phyloP scores from a whole-genome alignment of 108 stramenopile genomes.

The Pseudonitzschia delicatissima region DNA sequence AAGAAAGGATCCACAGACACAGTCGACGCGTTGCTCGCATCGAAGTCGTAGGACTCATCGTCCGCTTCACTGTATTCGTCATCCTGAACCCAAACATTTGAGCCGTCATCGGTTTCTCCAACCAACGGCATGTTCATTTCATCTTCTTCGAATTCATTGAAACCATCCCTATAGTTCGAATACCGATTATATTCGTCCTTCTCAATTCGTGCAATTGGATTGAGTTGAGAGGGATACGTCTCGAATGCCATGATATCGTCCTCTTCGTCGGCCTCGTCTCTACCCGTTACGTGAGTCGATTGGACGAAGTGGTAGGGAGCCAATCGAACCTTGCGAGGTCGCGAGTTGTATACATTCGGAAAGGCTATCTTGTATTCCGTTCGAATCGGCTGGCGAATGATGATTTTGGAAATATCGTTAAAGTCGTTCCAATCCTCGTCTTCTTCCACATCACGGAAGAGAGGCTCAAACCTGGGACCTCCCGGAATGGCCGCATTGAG shows the following conservation, averaged over 20 bases:
- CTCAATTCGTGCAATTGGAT: constrained; percentile 92
- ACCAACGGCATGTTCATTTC: constrained; percentile 65
- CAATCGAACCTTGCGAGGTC: constrained; percentile 89
- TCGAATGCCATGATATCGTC: constrained; percentile 62
- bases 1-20: constrained; percentile 65
- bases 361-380: constrained; percentile 98
- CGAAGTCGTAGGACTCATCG: constrained; percentile 20
- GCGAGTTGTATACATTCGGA: constrained; percentile 96
- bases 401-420: constrained; percentile 99
- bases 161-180: constrained; percentile 22
- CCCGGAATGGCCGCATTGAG: constrained; percentile 98
- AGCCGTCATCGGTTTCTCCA: constrained; percentile 74
- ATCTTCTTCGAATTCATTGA: constrained; percentile 81
- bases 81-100: constrained; percentile 63
- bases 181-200: constrained; percentile 32
- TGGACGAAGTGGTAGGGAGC: constrained; percentile 92
- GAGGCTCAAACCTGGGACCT: constrained; percentile 99
- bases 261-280: constrained; percentile 60
- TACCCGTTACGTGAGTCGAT: constrained; percentile 87
- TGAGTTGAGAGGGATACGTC: constrained; percentile 68
- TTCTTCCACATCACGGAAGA: constrained; percentile 95
- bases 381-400: constrained; percentile 95
- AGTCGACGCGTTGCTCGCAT: constrained; percentile 46
- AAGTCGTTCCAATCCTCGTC: constrained; percentile 99
- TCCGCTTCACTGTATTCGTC: constrained; percentile 42